phyloP scores from a whole-genome alignment of 495 filamentous ascomycete genomes.

The Pyrenula aspistea region DNA sequence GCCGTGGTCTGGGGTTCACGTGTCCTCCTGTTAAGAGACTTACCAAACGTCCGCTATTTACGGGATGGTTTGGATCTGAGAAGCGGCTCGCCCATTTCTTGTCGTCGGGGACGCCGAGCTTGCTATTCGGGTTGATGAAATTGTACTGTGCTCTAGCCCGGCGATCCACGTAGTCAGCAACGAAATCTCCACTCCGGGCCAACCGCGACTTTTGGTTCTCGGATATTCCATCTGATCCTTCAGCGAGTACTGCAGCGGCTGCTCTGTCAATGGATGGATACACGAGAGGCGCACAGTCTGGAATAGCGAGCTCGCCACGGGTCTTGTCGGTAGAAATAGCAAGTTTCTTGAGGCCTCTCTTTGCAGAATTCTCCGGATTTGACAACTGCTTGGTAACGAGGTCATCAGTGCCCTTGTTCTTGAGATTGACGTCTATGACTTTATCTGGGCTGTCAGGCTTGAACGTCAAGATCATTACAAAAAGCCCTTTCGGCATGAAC shows the following conservation, averaged over 20 bases:
- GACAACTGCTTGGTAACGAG: neutral
- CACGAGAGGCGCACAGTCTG: slow-evolving; percentile 39
- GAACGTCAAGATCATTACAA: slow-evolving; percentile 15
- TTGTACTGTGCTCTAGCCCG: slow-evolving; percentile 33
- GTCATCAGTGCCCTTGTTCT: neutral
- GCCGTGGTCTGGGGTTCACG: slow-evolving; percentile 1
- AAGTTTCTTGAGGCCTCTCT: slow-evolving; percentile 16
- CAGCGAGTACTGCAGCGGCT: slow-evolving; percentile 13
- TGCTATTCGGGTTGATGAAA: neutral
- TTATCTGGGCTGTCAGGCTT: slow-evolving; percentile 8
- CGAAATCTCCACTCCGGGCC: slow-evolving; percentile 29
- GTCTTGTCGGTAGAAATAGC: slow-evolving; percentile 32
- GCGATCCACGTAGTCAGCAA: slow-evolving; percentile 39
- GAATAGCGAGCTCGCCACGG: slow-evolving; percentile 33
- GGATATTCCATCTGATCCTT: slow-evolving; percentile 3
- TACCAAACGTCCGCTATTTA: slow-evolving; percentile 24
- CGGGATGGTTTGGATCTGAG: slow-evolving; percentile 35
- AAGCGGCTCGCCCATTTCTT: slow-evolving; percentile 26
- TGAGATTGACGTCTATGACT: neutral
- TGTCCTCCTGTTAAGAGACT: slow-evolving; percentile 25
- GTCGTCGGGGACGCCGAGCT: neutral
- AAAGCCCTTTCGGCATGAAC: slow-evolving; percentile 15
- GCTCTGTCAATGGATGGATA: slow-evolving; percentile 39
- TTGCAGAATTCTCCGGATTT: neutral
- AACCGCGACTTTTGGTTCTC: slow-evolving; percentile 16